Conservation (phyloP, 2,329 filamentous ascomycete species). For the Xylariaceae sp. region DNA sequence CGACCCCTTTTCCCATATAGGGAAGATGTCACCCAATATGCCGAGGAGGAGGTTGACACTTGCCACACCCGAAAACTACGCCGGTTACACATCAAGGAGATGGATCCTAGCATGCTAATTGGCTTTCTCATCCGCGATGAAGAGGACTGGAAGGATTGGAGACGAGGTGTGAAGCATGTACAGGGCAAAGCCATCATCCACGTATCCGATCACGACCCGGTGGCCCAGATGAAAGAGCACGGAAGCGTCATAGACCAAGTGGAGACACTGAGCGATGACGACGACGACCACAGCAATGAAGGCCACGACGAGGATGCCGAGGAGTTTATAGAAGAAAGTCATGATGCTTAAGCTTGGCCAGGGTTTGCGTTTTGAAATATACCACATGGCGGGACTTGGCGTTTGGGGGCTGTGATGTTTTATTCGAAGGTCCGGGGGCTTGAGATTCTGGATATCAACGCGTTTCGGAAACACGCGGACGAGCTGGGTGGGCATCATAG, state of each 20-base stretch:
- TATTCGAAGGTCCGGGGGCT: constrained; percentile 15
- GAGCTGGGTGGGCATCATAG: background rate
- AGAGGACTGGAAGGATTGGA: constrained; percentile 80
- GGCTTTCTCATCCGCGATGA: constrained; percentile 82
- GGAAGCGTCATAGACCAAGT: constrained; percentile 82
- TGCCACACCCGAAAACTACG: constrained; percentile 85
- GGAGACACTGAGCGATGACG: constrained; percentile 73
- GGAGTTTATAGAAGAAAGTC: constrained; percentile 3
- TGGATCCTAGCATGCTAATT: constrained; percentile 98
- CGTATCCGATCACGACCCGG: constrained; percentile 65
- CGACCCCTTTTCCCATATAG: constrained; percentile 66
- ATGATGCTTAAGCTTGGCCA: constrained; percentile 11
- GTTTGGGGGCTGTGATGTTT: constrained; percentile 17
- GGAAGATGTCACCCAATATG: constrained; percentile 52
- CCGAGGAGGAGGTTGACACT: constrained; percentile 66
- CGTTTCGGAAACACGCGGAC: constrained; percentile 6
- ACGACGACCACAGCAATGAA: constrained; percentile 44
- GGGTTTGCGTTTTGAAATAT: constrained; percentile 17
- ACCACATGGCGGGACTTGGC: constrained; percentile 20
- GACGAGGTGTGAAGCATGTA: constrained; percentile 64
- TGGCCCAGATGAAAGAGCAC: constrained; percentile 53
- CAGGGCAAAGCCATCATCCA: constrained; percentile 83
- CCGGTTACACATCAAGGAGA: constrained; percentile 76
- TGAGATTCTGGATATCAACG: constrained; percentile 16
- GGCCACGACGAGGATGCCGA: constrained; percentile 24